Evolutionary conservation across 2,329 filamentous ascomycete genomes (phyloP), one percentile per base, ranked within the genome.

Genomic region (Diaporthe citriasiana): DNA sequence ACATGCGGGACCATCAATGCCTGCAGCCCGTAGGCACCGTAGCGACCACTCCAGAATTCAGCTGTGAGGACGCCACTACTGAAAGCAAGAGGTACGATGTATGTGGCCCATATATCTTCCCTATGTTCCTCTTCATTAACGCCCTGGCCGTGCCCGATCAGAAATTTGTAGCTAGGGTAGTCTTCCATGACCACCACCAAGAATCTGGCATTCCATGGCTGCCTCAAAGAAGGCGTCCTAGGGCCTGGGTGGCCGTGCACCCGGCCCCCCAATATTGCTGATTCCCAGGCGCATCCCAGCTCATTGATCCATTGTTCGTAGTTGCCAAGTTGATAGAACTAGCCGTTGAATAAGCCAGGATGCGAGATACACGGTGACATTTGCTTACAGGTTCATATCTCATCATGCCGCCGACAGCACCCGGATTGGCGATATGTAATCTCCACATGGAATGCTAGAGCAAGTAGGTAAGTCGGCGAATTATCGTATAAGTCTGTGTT

Each of bases 401-500:
- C 22, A 40, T 19, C 5, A 2, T 5, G 3, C 25, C 30, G n/a
- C 22, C 55, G 12, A 22, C 9, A 13, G 10, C 30, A 17, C 8
- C 17, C 19, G 4, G 7, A 35, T 12, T 1, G 2, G 40, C 19
- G n/a, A 40, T 17, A 15, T 66, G 45, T 13, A 51, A 13, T 27
- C 15, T 53, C 8, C 12, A 68, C 13, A 68, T 40, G n/a, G 63
- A 47, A 51, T 68, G 63, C 63, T 68, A 22, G 8, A 25, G n/a
- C 8, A 6, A 22, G 0, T 7, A 40, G 1, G 30, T 68, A 27
- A 68, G 47, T 27, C 6, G 1, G 7, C 4, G n/a, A 8, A 17
- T 53, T 1, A 15, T 25, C 15, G 2, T 8, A 7, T 4, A 15
- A 51, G 19, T n/a, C 15, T 2, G 7, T 3, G 4, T 10, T 7